Evolutionary conservation across 1,284 basidiomycete species (phyloP).

Genomic region (Wallemia mellicola): DNA sequence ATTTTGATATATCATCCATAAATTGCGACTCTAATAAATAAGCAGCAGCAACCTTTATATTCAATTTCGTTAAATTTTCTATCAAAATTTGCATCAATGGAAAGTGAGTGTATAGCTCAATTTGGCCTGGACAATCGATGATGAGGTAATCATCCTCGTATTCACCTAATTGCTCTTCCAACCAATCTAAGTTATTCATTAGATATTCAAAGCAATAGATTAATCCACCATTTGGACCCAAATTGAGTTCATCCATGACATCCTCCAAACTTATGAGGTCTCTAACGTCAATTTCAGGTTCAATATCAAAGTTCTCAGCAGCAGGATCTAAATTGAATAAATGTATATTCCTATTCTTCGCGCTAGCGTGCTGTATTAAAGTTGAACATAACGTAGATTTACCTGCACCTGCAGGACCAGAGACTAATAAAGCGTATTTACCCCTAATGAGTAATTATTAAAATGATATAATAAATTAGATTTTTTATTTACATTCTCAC

Average conservation of each 20-base stretch:
- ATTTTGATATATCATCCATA: constrained; percentile 96
- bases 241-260: constrained; percentile 81
- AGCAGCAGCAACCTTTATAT: constrained; percentile 45
- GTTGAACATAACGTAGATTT: constrained; percentile 84
- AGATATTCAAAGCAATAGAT: constrained; percentile 99
- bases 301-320: constrained; percentile 74
- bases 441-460: not conserved
- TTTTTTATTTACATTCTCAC: too few species aligned
- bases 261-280: constrained; percentile 80
- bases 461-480: too few species aligned
- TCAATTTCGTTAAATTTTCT: constrained; percentile 33
- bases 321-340: constrained; percentile 95
- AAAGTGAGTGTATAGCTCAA: constrained; percentile 95
- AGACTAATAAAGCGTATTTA: constrained; percentile 10
- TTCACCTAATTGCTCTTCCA: constrained; percentile 83
- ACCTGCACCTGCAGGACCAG: constrained; percentile 83
- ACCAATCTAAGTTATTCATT: constrained; percentile 89
- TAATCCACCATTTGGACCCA: constrained; percentile 88
- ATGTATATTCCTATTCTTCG: constrained; percentile 55
- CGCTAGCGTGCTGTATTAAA: constrained; percentile 65
- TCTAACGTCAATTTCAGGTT: constrained; percentile 76
- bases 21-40: constrained; percentile 95
- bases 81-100: constrained; percentile 76
- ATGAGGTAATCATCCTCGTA: constrained; percentile 94
- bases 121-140: constrained; percentile 94